Evolutionary conservation across 352 stramenopile genomes (phyloP).

Genomic region (Peronosclerospora sorghi): DNA sequence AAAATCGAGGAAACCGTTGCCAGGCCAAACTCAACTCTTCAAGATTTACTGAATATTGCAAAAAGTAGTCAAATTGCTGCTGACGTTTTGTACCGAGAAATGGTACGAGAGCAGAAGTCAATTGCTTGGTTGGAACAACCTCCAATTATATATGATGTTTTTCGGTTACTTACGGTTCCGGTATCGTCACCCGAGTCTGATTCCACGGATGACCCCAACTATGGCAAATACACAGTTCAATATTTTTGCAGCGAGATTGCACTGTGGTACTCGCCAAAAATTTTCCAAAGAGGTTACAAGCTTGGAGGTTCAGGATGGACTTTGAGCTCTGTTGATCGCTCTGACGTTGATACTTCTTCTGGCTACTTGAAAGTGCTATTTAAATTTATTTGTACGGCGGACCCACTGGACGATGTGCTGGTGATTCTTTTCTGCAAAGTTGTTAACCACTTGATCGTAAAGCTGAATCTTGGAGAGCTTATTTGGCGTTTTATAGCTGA

Average conservation of each 20-base stretch:
- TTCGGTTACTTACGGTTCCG: slow-evolving; percentile 49
- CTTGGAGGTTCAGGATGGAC: slow-evolving; percentile 26
- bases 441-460: slow-evolving; percentile 72
- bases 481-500: slow-evolving; percentile 57
- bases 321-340: slow-evolving; percentile 25
- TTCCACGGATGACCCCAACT: slow-evolving; percentile 40
- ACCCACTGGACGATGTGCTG: slow-evolving; percentile 62
- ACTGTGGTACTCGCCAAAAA: slow-evolving; percentile 59
- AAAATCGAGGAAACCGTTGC: slow-evolving; percentile 76
- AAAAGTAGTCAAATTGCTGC: slow-evolving; percentile 55
- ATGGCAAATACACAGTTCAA: slow-evolving; percentile 73
- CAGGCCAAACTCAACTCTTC: slow-evolving; percentile 40
- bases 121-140: slow-evolving; percentile 64
- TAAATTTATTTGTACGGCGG: slow-evolving; percentile 62
- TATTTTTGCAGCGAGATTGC: slow-evolving; percentile 79
- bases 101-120: slow-evolving; percentile 61
- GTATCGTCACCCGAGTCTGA: slow-evolving; percentile 24
- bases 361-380: slow-evolving; percentile 78
- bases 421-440: slow-evolving; percentile 83
- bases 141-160: slow-evolving; percentile 75
- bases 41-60: slow-evolving; percentile 54
- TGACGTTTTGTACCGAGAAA: slow-evolving; percentile 68
- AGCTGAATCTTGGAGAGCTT: slow-evolving; percentile 50
- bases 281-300: slow-evolving; percentile 55
- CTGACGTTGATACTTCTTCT: slow-evolving; percentile 37